phyloP scores from a whole-genome alignment of 2,329 filamentous ascomycete genomes.

The Colletotrichum tanaceti region DNA sequence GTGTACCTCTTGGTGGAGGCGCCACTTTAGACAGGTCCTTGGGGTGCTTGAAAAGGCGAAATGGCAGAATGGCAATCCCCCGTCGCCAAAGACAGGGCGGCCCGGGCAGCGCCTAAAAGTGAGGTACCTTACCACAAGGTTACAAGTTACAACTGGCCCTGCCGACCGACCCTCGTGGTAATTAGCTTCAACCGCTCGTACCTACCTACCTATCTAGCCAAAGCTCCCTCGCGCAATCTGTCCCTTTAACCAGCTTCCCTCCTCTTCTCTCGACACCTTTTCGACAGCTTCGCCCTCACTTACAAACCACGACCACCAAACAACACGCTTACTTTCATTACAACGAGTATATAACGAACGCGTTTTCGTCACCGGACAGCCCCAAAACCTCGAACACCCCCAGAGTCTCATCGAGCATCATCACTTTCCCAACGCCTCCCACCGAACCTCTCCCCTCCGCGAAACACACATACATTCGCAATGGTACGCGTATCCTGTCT shows the following conservation, averaged over 20 bases:
- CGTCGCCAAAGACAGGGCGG: conserved; percentile 6
- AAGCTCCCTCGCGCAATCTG: conserved; percentile 39
- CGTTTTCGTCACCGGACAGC: background rate
- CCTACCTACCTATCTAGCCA: too few species aligned
- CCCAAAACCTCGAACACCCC: background rate
- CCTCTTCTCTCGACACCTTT: conserved; percentile 39
- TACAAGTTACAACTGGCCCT: background rate
- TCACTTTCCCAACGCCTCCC: background rate
- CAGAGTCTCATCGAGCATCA: conserved; percentile 19
- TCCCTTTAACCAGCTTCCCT: conserved; percentile 41
- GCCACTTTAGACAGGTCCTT: conserved; percentile 1
- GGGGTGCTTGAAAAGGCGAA: background rate
- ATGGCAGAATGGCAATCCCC: background rate
- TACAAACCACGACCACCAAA: conserved; percentile 10
- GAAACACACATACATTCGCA: conserved; percentile 20
- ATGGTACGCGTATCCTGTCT: conserved; percentile 40
- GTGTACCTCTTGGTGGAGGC: background rate
- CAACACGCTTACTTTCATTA: conserved; percentile 4
- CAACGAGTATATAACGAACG: conserved; percentile 11
- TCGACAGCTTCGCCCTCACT: background rate
- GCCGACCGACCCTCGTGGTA: conserved; percentile 10
- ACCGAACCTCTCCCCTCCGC: background rate
- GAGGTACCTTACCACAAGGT: conserved; percentile 3
- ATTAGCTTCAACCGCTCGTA: conserved; percentile 25
- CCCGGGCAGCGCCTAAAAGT: background rate